phyloP scores from a whole-genome alignment of 78 protist genomes.

The Monosiga brevicollis region DNA sequence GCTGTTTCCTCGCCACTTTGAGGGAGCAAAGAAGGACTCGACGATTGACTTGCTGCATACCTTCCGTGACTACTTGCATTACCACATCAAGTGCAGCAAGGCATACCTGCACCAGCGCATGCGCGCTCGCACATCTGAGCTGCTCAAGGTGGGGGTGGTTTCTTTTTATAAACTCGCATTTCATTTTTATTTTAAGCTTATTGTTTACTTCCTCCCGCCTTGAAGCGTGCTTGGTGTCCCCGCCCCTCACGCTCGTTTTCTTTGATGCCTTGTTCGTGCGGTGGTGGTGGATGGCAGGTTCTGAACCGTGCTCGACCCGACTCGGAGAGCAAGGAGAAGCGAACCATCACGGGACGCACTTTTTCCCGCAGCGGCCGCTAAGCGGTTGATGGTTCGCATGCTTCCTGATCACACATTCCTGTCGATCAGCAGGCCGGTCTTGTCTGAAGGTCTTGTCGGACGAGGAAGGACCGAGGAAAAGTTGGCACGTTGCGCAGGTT shows the following conservation, averaged over 20 bases:
- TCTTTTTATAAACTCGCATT: neutral
- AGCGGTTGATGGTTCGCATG: neutral
- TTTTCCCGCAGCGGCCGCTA: neutral
- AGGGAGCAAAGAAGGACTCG: slow-evolving; percentile 24
- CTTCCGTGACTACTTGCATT: slow-evolving; percentile 84
- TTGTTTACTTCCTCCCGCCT: neutral
- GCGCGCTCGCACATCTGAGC: slow-evolving; percentile 69
- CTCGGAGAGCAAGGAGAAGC: slow-evolving; percentile 38
- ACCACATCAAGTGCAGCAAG: slow-evolving; percentile 87
- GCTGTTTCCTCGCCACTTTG: slow-evolving; percentile 45
- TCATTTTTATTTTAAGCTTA: neutral
- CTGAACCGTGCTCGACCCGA: slow-evolving; percentile 82
- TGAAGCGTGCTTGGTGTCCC: neutral
- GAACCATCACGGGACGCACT: neutral
- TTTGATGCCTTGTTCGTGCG: neutral
- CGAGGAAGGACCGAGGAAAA: neutral
- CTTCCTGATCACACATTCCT: too few relatives aligned
- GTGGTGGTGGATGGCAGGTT: slow-evolving; percentile 3
- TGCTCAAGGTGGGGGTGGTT: slow-evolving; percentile 27
- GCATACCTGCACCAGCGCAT: slow-evolving; percentile 83
- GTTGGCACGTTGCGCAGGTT: neutral
- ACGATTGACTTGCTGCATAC: slow-evolving; percentile 56
- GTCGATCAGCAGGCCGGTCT: neutral
- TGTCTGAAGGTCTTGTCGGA: neutral
- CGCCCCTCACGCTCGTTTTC: neutral